Evolutionary conservation across 2,329 filamentous ascomycete genomes (phyloP), one percentile per base, ranked within the genome.

Genomic region (Pseudogymnoascus sp.): DNA sequence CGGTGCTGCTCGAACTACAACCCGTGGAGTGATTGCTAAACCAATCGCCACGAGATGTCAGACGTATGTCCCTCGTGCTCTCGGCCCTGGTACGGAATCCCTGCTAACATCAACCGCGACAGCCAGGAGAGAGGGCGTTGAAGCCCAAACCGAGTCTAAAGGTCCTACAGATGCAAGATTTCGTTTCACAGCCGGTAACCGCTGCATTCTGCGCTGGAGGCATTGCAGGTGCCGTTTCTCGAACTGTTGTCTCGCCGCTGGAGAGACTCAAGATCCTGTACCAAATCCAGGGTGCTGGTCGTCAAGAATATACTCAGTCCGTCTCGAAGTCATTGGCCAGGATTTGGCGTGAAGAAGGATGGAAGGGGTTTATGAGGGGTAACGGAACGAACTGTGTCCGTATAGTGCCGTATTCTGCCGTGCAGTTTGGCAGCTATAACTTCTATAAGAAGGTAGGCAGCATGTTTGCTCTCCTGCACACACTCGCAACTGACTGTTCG

Each of bases 331-430:
- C 91, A 3, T 80, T 99, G 67, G 84, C 79, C 43, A 99, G 99
- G 77, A 99, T 99, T 89, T 96, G 93, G 88, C 87, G 82, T 70
- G 95, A 99, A 74, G 95, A 99, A 77, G 95, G 95, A 62, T 98
- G 93, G 91, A 87, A 87, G 75, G 95, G 95, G 0, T 96, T 98
- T 77, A 96, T 99, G 93, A 87, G 92, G 68, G 95, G 95, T 61
- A 99, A 99, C 75, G 95, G 95, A 67, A 97, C 93, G 65, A 99
- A 99, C 76, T 99, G 95, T 81, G 91, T 99, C 71, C 90, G 95
- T 66, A 99, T 99, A 69, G 91, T 99, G 61, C 95, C 95, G 4
- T 99, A 99, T 76, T 98, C 93, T 60, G 95, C 95, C 10, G 95
- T 98, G 41, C 95, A 99, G 73, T 99, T 99, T 76, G 93, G 93